These are phyloP conservation scores for Ceriops decandra DNA, from an alignment of 345 rosid species.

Conservation along the genomic window DNA sequence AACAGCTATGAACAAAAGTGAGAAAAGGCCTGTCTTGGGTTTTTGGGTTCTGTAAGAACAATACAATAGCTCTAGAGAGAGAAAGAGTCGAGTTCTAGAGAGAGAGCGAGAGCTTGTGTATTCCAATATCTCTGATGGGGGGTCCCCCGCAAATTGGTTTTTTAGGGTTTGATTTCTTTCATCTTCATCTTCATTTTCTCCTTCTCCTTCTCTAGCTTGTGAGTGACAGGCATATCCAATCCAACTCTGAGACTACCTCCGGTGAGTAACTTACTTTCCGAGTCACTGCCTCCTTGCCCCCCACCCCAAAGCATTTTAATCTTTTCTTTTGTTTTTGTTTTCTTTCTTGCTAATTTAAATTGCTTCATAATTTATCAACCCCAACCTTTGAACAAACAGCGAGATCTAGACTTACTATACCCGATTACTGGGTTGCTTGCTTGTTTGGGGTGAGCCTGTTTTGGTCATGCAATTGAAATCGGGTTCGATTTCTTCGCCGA, in stretches of 20 bases:
- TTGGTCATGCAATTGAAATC: slow-evolving; percentile 63
- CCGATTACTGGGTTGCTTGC: neutral
- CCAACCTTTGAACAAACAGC: too few species aligned
- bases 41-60: too few species aligned
- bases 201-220: too few species aligned
- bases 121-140: too few species aligned
- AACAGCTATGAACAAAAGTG: too few species aligned
- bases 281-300: neutral
- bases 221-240: neutral
- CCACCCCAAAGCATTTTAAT: neutral
- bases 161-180: slow-evolving; percentile 23
- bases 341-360: too few species aligned
- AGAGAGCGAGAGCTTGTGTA: too few species aligned
- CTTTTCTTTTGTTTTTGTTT: neutral
- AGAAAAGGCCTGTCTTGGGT: too few species aligned
- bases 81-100: too few species aligned
- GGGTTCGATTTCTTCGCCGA: slow-evolving; percentile 39
- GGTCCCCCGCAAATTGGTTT: slow-evolving; percentile 1
- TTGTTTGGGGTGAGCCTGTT: slow-evolving; percentile 1
- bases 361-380: neutral
- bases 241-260: slow-evolving; percentile 5
- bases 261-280: slow-evolving; percentile 18
- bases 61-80: too few species aligned
- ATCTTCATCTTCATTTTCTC: too few species aligned
- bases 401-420: too few species aligned